Evolutionary conservation across 805 yeast genomes (phyloP).

Genomic region (Metschnikowia lunata): DNA sequence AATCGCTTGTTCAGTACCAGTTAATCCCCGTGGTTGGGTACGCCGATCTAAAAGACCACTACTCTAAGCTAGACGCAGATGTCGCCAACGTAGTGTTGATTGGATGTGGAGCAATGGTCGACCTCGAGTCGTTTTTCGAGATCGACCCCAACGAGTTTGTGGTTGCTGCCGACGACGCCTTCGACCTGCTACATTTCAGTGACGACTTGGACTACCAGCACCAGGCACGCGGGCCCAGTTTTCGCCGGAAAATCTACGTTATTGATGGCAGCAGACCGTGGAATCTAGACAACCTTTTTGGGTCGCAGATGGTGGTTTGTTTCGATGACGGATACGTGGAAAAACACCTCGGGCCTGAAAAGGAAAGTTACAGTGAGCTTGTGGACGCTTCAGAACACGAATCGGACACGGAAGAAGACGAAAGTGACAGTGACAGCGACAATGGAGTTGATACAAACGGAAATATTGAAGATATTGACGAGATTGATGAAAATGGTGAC

Average conservation of each 20-base stretch:
- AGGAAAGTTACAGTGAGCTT: slow-evolving; percentile 56
- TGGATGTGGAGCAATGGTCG: slow-evolving; percentile 94
- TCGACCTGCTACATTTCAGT: slow-evolving; percentile 5
- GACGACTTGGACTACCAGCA: slow-evolving; percentile 16
- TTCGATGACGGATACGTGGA: slow-evolving; percentile 83
- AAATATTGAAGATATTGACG: slow-evolving; percentile 23
- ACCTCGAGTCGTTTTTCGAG: slow-evolving; percentile 69
- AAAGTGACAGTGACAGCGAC: background rate
- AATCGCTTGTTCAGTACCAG: slow-evolving; percentile 82
- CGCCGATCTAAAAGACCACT: slow-evolving; percentile 66
- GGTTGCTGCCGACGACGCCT: slow-evolving; percentile 21
- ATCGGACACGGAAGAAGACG: slow-evolving; percentile 19
- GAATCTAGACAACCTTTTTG: slow-evolving; percentile 90
- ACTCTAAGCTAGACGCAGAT: slow-evolving; percentile 61
- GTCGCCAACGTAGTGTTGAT: slow-evolving; percentile 71
- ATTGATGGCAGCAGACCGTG: slow-evolving; percentile 95
- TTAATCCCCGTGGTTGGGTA: slow-evolving; percentile 92
- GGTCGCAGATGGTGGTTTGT: slow-evolving; percentile 71
- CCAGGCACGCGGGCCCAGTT: slow-evolving; percentile 11
- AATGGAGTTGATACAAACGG: slow-evolving; percentile 1
- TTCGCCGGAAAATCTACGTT: slow-evolving; percentile 64
- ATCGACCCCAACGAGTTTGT: slow-evolving; percentile 53
- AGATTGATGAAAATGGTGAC: slow-evolving; percentile 32
- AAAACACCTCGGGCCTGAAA: slow-evolving; percentile 51
- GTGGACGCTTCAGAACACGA: slow-evolving; percentile 26